Conservation (phyloP, 1,284 basidiomycete species). For the Vanrija sp. region DNA sequence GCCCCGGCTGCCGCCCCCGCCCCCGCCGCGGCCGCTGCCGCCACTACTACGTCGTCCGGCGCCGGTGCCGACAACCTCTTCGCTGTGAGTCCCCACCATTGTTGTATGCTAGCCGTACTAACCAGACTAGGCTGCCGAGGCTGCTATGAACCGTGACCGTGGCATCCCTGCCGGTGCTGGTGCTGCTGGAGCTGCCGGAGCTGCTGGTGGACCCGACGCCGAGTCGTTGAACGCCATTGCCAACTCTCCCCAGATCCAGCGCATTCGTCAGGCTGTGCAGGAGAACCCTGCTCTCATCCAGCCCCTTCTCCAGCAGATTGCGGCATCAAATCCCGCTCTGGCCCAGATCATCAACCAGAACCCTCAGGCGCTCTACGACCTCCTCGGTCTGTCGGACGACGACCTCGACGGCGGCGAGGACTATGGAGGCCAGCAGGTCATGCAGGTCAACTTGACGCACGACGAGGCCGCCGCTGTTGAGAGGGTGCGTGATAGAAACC, state of each 20-base stretch:
- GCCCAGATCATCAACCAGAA: conserved; percentile 63
- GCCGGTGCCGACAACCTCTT: conserved; percentile 49
- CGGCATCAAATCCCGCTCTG: conserved; percentile 66
- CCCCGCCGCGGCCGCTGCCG: conserved; percentile 41
- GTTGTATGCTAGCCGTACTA: background rate
- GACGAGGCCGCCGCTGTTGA: conserved; percentile 83
- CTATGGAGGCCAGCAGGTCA: conserved; percentile 58
- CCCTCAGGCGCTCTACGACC: conserved; percentile 64
- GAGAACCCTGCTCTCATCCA: conserved; percentile 76
- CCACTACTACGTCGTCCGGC: conserved; percentile 47
- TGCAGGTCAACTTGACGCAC: conserved; percentile 64
- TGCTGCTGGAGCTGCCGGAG: conserved; percentile 29
- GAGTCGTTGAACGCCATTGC: conserved; percentile 48
- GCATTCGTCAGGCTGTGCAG: conserved; percentile 64
- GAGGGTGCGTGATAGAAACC: conserved; percentile 57
- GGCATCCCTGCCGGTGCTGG: conserved; percentile 42
- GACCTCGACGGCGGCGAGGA: conserved; percentile 52
- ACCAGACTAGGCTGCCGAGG: conserved; percentile 39
- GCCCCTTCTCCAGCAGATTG: conserved; percentile 76
- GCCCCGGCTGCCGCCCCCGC: conserved; percentile 45
- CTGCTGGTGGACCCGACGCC: conserved; percentile 8
- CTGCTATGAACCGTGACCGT: conserved; percentile 48
- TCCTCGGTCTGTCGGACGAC: conserved; percentile 55
- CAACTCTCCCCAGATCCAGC: conserved; percentile 61
- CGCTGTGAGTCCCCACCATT: conserved; percentile 34